Base-by-base conservation (phyloP, 495 filamentous ascomycete genomes). In the Entonaema liquescens region DNA sequence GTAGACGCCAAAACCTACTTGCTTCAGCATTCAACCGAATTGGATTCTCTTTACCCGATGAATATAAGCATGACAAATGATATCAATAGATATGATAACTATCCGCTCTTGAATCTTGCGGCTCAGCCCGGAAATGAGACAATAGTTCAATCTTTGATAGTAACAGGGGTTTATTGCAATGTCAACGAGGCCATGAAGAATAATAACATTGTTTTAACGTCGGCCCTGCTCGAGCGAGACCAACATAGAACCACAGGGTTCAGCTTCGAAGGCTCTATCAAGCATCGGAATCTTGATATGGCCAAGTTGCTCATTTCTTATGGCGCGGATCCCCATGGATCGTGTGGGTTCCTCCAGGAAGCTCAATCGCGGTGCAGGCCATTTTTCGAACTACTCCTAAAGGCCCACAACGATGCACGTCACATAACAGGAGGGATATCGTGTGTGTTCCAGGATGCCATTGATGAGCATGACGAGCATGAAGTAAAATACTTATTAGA, bases 141-240 rank as follows among this genome's bases (percentile, higher is more conserved):
- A 5, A 38, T 38, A 38, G 35, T 38, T 38, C 35, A 5, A 15
- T 13, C 13, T 38, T 38, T 38, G 35, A 0, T 38, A 38, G 13
- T 4, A 15, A n/a, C 36, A 8, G 36, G 36, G 17, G 13, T 2
- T 6, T 0, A 17, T n/a, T 5, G 0, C 36, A 3, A 17, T 1
- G 4, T 17, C 15, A 0, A 0, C 0, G 2, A 0, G 1, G 36
- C 36, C 5, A 17, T 17, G 7, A 2, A 40, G 0, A 5, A 13
- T 6, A 40, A 40, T 40, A 17, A 40, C 17, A 17, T 40, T 5
- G 15, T 13, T 13, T n/a, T 40, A 40, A 2, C 36, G 7, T 40
- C 36, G 7, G 15, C 17, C 13, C 4, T 40, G 17, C 15, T 40
- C 15, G 36, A 17, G 4, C 5, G 17, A 40, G 5, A 40, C n/a